Conservation (phyloP, 2,329 filamentous ascomycete genomes). For the Didymellaceae sp. region DNA sequence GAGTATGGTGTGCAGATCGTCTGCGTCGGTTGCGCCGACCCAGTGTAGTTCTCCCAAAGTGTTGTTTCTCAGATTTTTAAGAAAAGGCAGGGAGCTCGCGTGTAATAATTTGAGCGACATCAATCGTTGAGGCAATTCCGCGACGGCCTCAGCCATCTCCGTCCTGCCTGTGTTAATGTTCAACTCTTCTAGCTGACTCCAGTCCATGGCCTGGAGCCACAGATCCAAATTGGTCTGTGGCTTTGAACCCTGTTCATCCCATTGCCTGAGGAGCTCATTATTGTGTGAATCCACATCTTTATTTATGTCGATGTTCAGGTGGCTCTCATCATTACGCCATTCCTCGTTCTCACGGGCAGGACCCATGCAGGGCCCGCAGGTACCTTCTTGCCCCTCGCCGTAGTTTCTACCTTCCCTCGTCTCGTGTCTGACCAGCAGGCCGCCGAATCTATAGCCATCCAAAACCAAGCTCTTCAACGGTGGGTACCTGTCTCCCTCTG, state of each 20-base stretch:
- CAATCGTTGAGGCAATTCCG: neutral
- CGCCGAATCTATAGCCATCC: constrained; percentile 1
- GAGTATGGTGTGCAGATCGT: neutral
- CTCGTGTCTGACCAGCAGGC: neutral
- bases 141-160: neutral
- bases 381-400: too few species aligned
- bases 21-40: neutral
- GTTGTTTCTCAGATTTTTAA: neutral
- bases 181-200: neutral
- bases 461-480: neutral
- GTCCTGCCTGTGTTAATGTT: neutral
- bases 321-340: neutral
- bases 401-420: neutral
- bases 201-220: neutral
- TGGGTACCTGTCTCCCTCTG: neutral
- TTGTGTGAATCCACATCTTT: neutral
- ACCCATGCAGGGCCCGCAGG: neutral
- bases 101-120: neutral
- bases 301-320: neutral
- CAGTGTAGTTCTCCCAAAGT: neutral
- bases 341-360: neutral
- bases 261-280: neutral
- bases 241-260: neutral
- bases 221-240: neutral
- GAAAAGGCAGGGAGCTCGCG: neutral